These are phyloP conservation scores for Corymbia maculata DNA, from an alignment of 345 rosid species.

Conservation along the genomic window DNA sequence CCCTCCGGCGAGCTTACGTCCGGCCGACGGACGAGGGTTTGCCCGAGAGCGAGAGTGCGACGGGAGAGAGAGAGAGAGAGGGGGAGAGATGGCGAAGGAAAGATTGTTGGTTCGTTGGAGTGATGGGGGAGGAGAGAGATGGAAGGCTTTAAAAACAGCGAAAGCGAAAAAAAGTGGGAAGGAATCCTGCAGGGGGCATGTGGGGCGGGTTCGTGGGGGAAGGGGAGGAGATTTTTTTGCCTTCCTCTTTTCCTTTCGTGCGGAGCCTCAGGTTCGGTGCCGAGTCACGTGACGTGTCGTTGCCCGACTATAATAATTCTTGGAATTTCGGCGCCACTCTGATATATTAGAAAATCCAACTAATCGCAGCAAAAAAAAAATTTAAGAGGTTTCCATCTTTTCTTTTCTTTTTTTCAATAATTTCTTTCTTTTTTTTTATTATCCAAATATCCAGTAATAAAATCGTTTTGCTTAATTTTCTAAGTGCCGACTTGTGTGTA, in stretches of 20 bases:
- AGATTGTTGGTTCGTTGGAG: background rate
- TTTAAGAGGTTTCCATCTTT: background rate
- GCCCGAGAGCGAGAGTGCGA: background rate
- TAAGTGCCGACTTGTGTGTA: background rate
- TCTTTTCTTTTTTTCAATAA: background rate
- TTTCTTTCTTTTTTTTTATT: background rate
- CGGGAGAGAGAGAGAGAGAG: background rate
- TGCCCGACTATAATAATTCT: background rate
- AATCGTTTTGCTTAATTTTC: background rate
- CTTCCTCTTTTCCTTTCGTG: background rate
- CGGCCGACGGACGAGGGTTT: background rate
- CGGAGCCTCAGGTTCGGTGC: background rate
- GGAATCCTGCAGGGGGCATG: background rate
- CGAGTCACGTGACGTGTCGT: background rate
- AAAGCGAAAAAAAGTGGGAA: background rate
- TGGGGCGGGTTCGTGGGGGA: background rate
- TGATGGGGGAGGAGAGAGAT: background rate
- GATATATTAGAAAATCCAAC: background rate
- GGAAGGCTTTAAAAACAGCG: background rate
- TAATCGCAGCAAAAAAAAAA: too few relatives aligned
- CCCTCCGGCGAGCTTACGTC: background rate
- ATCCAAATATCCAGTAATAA: background rate
- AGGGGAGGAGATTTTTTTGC: background rate
- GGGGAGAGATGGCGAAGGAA: background rate
- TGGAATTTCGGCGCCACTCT: background rate